phyloP scores from a whole-genome alignment of 2,329 filamentous ascomycete species.

The Raffaelea albimanens region DNA sequence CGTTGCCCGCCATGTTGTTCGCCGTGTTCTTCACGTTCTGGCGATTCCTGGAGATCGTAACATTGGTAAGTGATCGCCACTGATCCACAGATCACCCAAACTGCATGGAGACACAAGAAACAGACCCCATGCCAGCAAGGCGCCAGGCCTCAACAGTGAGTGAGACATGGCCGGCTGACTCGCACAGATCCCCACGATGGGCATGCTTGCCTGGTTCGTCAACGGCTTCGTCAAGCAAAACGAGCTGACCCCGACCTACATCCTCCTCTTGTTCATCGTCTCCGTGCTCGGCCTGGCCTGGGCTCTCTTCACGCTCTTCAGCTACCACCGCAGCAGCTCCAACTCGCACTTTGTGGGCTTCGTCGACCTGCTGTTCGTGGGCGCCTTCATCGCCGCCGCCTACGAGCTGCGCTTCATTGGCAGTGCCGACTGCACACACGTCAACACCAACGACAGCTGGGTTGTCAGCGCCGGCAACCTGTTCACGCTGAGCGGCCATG shows the following conservation, averaged over 20 bases:
- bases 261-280: constrained; percentile 60
- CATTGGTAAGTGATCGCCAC: constrained; percentile 36
- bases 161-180: no score
- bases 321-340: constrained; percentile 51
- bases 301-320: constrained; percentile 56
- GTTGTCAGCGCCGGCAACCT: constrained; percentile 54
- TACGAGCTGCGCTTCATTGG: constrained; percentile 51
- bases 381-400: constrained; percentile 53
- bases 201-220: constrained; percentile 60
- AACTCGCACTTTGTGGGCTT: constrained; percentile 54
- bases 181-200: constrained; percentile 50
- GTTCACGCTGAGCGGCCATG: constrained; percentile 41
- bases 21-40: constrained; percentile 54
- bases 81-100: no score
- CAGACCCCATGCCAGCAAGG: no score
- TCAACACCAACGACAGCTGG: constrained; percentile 39
- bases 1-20: constrained; percentile 45
- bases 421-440: constrained; percentile 56
- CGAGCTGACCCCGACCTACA: constrained; percentile 49
- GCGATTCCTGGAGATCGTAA: constrained; percentile 53
- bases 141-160: no score
- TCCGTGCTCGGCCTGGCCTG: constrained; percentile 53
- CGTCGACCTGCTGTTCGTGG: constrained; percentile 52
- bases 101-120: no score
- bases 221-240: constrained; percentile 48